Conservation (phyloP, 257 asterid genomes). For the Leonotis leonurus region DNA sequence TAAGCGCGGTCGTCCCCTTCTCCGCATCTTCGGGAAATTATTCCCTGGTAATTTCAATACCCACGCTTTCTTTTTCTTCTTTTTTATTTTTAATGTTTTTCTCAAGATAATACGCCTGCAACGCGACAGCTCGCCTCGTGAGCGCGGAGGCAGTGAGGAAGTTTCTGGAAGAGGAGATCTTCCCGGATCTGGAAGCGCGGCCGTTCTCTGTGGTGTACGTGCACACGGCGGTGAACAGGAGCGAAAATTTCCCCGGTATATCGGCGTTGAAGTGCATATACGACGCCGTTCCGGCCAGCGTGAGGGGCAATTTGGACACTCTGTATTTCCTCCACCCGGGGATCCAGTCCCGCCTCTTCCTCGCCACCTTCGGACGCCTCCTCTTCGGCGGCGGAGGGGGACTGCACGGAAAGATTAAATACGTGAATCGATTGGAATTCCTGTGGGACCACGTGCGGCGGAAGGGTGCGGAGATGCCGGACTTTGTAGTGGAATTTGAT, state of each 20-base stretch:
- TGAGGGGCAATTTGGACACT: constrained; percentile 37
- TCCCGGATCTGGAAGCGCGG: constrained; percentile 30
- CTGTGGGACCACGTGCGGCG: constrained; percentile 57
- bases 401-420: constrained; percentile 53
- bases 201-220: constrained; percentile 64
- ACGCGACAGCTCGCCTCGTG: constrained; percentile 41
- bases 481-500: constrained; percentile 62
- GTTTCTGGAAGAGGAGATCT: constrained; percentile 53
- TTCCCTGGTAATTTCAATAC: constrained; percentile 67
- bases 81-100: no score
- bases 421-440: constrained; percentile 55
- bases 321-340: constrained; percentile 78
- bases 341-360: constrained; percentile 64
- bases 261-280: constrained; percentile 40
- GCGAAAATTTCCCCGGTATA: constrained; percentile 66
- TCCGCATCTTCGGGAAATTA: constrained; percentile 54
- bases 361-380: constrained; percentile 69
- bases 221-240: constrained; percentile 47
- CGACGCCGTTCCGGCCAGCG: constrained; percentile 44
- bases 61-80: no score
- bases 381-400: constrained; percentile 34
- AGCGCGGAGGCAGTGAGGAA: constrained; percentile 41
- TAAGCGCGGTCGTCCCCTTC: constrained; percentile 47
- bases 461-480: constrained; percentile 63
- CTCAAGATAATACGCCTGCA: no score